These are phyloP conservation scores for Fusarium redolens DNA, from an alignment of 2,329 filamentous ascomycete species.

Conservation along the genomic window DNA sequence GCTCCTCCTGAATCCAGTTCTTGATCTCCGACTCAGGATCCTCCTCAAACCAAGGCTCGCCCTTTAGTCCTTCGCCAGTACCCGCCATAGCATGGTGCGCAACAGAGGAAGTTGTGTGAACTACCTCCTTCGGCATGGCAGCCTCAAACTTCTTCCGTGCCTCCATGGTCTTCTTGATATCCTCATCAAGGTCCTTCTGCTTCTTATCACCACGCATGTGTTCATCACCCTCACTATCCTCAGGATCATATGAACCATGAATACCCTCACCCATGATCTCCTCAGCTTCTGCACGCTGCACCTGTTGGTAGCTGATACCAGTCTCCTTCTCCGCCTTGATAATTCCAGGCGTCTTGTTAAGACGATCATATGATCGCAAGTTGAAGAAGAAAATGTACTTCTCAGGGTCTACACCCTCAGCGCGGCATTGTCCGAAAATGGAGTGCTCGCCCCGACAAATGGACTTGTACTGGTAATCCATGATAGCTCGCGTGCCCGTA, in stretches of 20 bases:
- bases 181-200: conserved; percentile 52
- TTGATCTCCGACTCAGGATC: conserved; percentile 79
- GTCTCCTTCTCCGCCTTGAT: conserved; percentile 82
- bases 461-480: conserved; percentile 99
- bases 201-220: conserved; percentile 59
- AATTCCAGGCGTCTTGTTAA: conserved; percentile 83
- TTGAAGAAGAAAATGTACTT: conserved; percentile 95
- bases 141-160: conserved; percentile 66
- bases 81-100: conserved; percentile 86
- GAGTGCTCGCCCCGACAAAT: conserved; percentile 92
- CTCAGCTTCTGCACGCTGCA: conserved; percentile 88
- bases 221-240: conserved; percentile 58
- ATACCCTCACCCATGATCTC: conserved; percentile 85
- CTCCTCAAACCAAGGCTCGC: conserved; percentile 81
- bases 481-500: conserved; percentile 89
- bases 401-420: conserved; percentile 79
- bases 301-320: conserved; percentile 85
- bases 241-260: conserved; percentile 64
- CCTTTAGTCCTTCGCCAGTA: conserved; percentile 62
- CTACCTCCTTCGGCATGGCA: conserved; percentile 53
- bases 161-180: conserved; percentile 54
- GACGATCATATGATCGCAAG: conserved; percentile 88
- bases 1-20: conserved; percentile 94
- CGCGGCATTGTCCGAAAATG: conserved; percentile 82
- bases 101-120: conserved; percentile 58